phyloP scores from a whole-genome alignment of 2,329 filamentous ascomycete species.

The Arthrobotrys musiformis region DNA sequence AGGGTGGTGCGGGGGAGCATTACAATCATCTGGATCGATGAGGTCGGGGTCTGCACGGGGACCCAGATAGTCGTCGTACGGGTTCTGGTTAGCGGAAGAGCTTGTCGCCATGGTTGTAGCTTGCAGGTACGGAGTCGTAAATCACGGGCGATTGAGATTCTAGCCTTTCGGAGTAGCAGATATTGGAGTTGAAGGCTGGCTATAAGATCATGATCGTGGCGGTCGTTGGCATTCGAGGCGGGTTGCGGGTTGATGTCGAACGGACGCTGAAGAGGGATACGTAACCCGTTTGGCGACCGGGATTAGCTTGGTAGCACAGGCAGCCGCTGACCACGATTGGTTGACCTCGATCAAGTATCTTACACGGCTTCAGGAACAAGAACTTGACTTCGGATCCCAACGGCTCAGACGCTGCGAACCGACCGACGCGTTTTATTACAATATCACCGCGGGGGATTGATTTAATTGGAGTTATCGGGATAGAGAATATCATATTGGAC shows the following conservation, averaged over 20 bases:
- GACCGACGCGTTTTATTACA: slow-evolving; percentile 40
- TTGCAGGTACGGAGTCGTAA: not conserved
- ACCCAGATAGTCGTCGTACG: slow-evolving; percentile 70
- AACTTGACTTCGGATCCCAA: not conserved
- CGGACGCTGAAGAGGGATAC: slow-evolving; percentile 51
- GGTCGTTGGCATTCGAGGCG: too few relatives aligned
- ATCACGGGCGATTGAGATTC: slow-evolving; percentile 20
- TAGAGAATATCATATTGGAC: not conserved
- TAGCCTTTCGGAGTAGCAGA: not conserved
- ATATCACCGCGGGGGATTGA: not conserved
- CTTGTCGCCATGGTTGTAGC: slow-evolving; percentile 56
- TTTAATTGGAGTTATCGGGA: not conserved
- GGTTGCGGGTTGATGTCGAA: slow-evolving; percentile 1
- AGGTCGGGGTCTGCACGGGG: slow-evolving; percentile 71
- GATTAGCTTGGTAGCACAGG: slow-evolving; percentile 30
- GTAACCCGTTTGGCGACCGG: slow-evolving; percentile 50
- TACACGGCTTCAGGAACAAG: not conserved
- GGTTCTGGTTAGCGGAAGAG: slow-evolving; percentile 66
- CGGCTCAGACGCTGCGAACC: slow-evolving; percentile 23
- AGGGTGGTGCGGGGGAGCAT: slow-evolving; percentile 60
- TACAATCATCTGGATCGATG: slow-evolving; percentile 84
- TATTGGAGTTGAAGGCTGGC: not conserved
- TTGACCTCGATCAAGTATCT: too few relatives aligned
- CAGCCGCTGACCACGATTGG: slow-evolving; percentile 13
- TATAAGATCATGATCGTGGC: slow-evolving; percentile 44